Conservation (phyloP, 2,329 filamentous ascomycete genomes). For the Zopfia rhizophila region DNA sequence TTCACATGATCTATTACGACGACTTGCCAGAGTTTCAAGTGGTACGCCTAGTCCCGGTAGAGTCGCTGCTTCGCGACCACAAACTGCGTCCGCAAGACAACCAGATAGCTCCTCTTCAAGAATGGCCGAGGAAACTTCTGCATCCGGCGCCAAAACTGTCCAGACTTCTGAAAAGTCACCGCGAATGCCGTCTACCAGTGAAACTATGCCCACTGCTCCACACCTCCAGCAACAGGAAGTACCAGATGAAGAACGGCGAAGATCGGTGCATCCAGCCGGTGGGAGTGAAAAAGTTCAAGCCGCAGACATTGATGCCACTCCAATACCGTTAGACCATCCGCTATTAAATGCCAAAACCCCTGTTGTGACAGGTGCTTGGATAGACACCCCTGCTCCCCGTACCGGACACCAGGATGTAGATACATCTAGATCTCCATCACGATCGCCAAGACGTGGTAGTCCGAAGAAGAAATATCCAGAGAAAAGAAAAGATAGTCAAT, state of each 20-base stretch:
- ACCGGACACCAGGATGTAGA: conserved; percentile 26
- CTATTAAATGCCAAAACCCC: conserved; percentile 53
- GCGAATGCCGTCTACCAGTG: neutral
- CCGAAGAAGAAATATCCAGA: conserved; percentile 24
- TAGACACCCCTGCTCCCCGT: conserved; percentile 56
- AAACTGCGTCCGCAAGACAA: conserved; percentile 30
- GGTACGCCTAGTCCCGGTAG: conserved; percentile 57
- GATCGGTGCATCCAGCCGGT: conserved; percentile 9
- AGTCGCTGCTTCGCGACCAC: conserved; percentile 28
- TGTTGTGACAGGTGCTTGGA: conserved; percentile 59
- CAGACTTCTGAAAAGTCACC: conserved; percentile 5
- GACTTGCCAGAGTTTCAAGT: conserved; percentile 58
- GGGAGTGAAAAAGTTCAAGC: conserved; percentile 14
- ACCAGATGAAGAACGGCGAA: conserved; percentile 19
- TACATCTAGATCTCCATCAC: conserved; percentile 22
- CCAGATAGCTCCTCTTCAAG: conserved; percentile 26
- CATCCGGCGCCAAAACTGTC: conserved; percentile 4
- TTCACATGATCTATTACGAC: conserved; percentile 58
- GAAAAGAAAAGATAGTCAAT: conserved; percentile 10
- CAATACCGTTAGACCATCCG: conserved; percentile 36
- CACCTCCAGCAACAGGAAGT: conserved; percentile 5
- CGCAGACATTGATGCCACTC: conserved; percentile 37
- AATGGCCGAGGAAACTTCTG: conserved; percentile 10
- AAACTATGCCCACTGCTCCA: conserved; percentile 10
- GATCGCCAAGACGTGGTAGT: conserved; percentile 30